phyloP scores from a whole-genome alignment of 805 yeast species.

The Metschnikowia orientalis region DNA sequence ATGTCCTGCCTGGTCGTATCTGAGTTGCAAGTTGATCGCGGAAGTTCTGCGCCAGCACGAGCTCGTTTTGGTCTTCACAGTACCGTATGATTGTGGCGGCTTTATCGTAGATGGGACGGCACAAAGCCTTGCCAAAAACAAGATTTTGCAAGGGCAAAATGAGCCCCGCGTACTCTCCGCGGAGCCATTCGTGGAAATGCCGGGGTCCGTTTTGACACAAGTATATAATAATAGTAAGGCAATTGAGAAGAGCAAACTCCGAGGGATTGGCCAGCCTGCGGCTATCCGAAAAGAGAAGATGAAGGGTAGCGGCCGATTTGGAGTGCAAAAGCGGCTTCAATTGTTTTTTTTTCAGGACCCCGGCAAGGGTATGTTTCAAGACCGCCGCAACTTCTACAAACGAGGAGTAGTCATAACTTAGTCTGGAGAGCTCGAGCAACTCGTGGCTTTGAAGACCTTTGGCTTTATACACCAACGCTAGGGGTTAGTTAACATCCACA shows the following conservation, averaged over 20 bases:
- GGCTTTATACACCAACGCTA: constrained; percentile 51
- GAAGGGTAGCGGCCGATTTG: no score
- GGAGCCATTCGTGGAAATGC: constrained; percentile 47
- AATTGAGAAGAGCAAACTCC: no score
- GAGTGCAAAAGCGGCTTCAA: no score
- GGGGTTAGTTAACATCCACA: constrained; percentile 1
- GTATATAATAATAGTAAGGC: constrained; percentile 49
- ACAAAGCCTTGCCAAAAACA: constrained; percentile 9
- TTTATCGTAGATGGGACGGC: constrained; percentile 32
- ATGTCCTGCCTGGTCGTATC: constrained; percentile 6
- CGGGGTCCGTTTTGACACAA: constrained; percentile 51
- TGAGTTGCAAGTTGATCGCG: constrained; percentile 9
- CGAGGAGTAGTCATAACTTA: constrained; percentile 40
- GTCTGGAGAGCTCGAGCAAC: constrained; percentile 46
- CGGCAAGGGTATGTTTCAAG: constrained; percentile 38
- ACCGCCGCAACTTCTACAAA: constrained; percentile 37
- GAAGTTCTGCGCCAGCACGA: constrained; percentile 18
- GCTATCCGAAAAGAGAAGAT: no score
- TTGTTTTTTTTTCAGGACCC: no score
- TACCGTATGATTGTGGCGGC: constrained; percentile 29
- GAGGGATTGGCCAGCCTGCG: constrained; percentile 5
- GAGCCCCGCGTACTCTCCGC: constrained; percentile 8
- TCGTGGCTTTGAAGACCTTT: constrained; percentile 56
- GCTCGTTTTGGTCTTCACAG: constrained; percentile 28
- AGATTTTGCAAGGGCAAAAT: constrained; percentile 19